Evolutionary conservation across 2,329 filamentous ascomycete genomes (phyloP), one percentile per base, ranked within the genome.

Genomic region (Aotearoamyces nothofagi): DNA sequence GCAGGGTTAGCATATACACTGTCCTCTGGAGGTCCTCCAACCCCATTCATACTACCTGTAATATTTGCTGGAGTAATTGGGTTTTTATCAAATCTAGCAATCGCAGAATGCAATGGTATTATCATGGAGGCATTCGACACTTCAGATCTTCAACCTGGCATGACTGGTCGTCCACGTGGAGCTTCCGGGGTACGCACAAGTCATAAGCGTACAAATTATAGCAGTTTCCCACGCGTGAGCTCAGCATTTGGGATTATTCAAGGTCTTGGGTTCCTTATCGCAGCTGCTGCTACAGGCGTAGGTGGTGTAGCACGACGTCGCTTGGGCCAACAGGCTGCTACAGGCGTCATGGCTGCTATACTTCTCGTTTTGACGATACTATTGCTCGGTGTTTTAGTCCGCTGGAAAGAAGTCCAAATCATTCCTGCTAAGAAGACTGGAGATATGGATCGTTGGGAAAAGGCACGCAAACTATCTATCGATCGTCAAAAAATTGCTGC

Each of bases 51-150:
- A n/a, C 55, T 75, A 1, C 79, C 78, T 3, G 71, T 73, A 4
- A 46, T 75, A 3, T 72, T 83, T 39, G 73, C 76, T 0, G 66
- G 63, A 1, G 47, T 70, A 4, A 64, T 83, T 9, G 78, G 76
- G 0, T 81, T 81, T 41, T 55, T 83, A 4, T 77, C 74, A 2
- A 75, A 72, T 29, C 63, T 87, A 7, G 78, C 77, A 2, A 72
- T 82, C 25, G 69, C 78, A 3, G 79, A 86, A 51, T 83, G 78
- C 50, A 69, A 77, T 38, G 77, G 78, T 1, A 55, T 86, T 17
- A 66, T 84, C 46, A 84, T 86, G 78, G 78, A 84, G 45, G 75
- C 73, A 0, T 86, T 77, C 48, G 80, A 86, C 47, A 79, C 73
- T n/a, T 81, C 75, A 22, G 80, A 86, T 48, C 58, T 86, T 4